phyloP scores from a whole-genome alignment of 2,329 filamentous ascomycete genomes.

The Ascochyta viciae-villosae region DNA sequence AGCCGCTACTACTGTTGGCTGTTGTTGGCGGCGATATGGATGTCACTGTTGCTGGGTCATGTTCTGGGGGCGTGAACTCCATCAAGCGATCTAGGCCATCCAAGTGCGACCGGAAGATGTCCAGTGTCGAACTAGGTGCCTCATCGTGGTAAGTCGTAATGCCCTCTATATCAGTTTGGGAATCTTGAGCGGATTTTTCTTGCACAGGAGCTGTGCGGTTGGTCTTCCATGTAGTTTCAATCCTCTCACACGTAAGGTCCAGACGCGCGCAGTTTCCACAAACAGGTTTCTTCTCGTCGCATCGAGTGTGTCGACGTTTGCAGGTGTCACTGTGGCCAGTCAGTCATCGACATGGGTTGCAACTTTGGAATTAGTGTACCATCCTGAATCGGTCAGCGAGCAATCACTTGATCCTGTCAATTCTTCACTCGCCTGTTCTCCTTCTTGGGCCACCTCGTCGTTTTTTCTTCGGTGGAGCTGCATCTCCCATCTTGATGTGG shows the following conservation, averaged over 20 bases:
- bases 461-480: slow-evolving; percentile 28
- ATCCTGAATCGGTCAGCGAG: slow-evolving; percentile 12
- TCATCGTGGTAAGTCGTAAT: not conserved
- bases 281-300: slow-evolving; percentile 43
- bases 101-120: slow-evolving; percentile 35
- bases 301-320: slow-evolving; percentile 44
- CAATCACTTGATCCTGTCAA: not conserved
- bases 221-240: slow-evolving; percentile 26
- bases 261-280: slow-evolving; percentile 44
- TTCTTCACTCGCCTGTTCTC: slow-evolving; percentile 30
- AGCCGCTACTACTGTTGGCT: not conserved
- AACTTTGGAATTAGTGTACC: not conserved
- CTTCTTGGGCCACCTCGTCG: slow-evolving; percentile 36
- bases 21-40: slow-evolving; percentile 21
- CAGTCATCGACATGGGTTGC: slow-evolving; percentile 2
- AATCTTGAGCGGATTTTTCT: slow-evolving; percentile 6
- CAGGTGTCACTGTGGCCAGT: slow-evolving; percentile 37
- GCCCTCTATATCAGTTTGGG: slow-evolving; percentile 23
- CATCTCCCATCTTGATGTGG: slow-evolving; percentile 1
- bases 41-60: slow-evolving; percentile 21
- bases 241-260: slow-evolving; percentile 36
- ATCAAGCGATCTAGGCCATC: slow-evolving; percentile 28
- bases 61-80: slow-evolving; percentile 13
- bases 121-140: slow-evolving; percentile 14
- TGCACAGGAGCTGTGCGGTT: slow-evolving; percentile 4